Percentiles rank a stretch among this genome's conserved stretches.
phyloP scores from a whole-genome alignment of 2,329 filamentous ascomycete genomes.

The Aspergillus clavatus region DNA sequence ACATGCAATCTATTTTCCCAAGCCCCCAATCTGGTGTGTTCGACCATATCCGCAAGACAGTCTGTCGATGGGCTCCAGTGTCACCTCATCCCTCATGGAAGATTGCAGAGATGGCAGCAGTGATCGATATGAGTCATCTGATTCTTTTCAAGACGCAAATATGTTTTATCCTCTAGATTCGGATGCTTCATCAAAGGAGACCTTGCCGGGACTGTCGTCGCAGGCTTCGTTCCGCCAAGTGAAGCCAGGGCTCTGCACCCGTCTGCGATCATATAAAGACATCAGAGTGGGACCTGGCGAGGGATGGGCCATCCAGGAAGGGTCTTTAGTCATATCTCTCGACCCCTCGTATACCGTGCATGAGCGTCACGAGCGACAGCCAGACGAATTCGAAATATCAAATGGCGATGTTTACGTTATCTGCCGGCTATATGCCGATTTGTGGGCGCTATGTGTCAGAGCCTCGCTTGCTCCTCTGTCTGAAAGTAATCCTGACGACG shows the following conservation, averaged over 20 bases:
- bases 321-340: slow-evolving; percentile 27
- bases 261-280: slow-evolving; percentile 23
- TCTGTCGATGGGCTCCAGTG: background rate
- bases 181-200: background rate
- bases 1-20: slow-evolving; percentile 29
- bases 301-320: slow-evolving; percentile 27
- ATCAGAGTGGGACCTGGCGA: slow-evolving; percentile 20
- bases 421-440: slow-evolving; percentile 29
- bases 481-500: background rate
- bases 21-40: slow-evolving; percentile 27
- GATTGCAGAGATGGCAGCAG: too few relatives aligned
- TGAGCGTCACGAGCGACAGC: slow-evolving; percentile 8
- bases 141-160: too few relatives aligned
- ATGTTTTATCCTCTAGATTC: background rate
- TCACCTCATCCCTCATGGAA: too few relatives aligned
- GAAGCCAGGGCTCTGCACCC: slow-evolving; percentile 16
- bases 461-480: slow-evolving; percentile 15
- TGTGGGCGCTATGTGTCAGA: slow-evolving; percentile 32
- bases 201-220: background rate
- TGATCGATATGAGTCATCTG: too few relatives aligned
- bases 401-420: slow-evolving; percentile 29
- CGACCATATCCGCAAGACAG: slow-evolving; percentile 6
- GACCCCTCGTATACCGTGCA: slow-evolving; percentile 20
- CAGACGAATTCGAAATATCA: slow-evolving; percentile 27
- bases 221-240: slow-evolving; percentile 13